Conservation (phyloP, 352 stramenopile species). For the Paralagenidium karlingii region DNA sequence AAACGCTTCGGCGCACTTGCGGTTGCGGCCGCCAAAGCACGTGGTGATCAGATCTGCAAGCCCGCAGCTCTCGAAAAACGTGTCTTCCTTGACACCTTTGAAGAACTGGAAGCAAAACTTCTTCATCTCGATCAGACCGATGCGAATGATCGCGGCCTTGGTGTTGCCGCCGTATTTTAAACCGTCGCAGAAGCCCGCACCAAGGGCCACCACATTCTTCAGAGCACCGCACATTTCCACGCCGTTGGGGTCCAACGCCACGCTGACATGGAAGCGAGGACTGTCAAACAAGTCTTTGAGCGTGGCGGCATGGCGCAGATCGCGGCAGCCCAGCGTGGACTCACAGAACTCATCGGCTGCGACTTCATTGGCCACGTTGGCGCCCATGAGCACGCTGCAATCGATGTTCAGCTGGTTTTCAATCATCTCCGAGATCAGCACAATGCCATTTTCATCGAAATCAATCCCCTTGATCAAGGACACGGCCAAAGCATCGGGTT, state of each 20-base stretch:
- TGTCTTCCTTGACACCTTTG: constrained; percentile 85
- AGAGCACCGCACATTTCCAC: constrained; percentile 94
- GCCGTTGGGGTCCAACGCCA: constrained; percentile 87
- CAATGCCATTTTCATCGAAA: constrained; percentile 71
- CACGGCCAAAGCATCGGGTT: constrained; percentile 60
- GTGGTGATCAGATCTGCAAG: constrained; percentile 97
- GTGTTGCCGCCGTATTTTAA: constrained; percentile 93
- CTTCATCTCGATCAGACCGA: constrained; percentile 93
- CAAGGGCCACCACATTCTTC: constrained; percentile 96
- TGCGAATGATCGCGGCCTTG: constrained; percentile 94
- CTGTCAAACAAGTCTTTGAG: constrained; percentile 68
- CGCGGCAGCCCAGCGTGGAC: constrained; percentile 88
- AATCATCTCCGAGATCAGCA: constrained; percentile 85
- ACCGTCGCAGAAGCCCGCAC: constrained; percentile 94
- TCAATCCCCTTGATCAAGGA: constrained; percentile 89
- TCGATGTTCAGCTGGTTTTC: constrained; percentile 74
- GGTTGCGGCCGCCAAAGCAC: constrained; percentile 96
- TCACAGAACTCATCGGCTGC: constrained; percentile 93
- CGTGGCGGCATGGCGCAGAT: constrained; percentile 54
- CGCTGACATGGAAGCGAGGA: constrained; percentile 88
- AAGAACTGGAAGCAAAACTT: constrained; percentile 91
- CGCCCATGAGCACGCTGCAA: constrained; percentile 93
- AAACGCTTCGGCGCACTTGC: constrained; percentile 93
- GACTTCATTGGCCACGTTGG: constrained; percentile 96
- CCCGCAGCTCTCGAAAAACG: constrained; percentile 94